Evolutionary conservation across 768 basidiomycete genomes (phyloP), one percentile per base, ranked within the genome.

Genomic region (Xerocomellus chrysenteron): DNA sequence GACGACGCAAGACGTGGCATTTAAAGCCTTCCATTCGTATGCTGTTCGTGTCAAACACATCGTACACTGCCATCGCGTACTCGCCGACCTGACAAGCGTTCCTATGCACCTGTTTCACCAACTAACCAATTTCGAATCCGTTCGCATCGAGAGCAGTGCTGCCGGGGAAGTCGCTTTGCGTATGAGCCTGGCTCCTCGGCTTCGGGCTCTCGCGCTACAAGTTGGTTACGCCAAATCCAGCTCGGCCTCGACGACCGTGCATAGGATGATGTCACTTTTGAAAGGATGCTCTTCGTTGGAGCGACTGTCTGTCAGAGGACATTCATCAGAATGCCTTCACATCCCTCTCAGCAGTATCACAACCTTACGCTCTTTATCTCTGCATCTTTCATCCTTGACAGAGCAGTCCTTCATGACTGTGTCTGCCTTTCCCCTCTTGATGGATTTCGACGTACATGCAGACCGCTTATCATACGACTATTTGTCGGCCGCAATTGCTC

Each of bases 361-460:
- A 12, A 63, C 66, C 4, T 63, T 82, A 10, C 67, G 66, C 36
- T 68, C 67, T 6, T 65, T 81, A 28, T 76, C 74, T 14, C 70
- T 82, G 35, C 73, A 74, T 24, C 66, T 74, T 24, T 78, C 78
- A 21, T 73, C 76, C 13, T 63, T 82, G 50, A 71, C 71, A 21
- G 66, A 56, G 16, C 68, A 70, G 24, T 73, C 75, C 12, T 55
- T 82, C 19, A 56, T 70, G 50, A 69, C 75, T 4, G 62, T 81
- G 40, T 70, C 73, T 19, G 55, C 56, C 19, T 74, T 81, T 26
- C 75, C 76, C 10, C 40, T 43, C 32, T 73, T 82, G 53, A 54
- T 52, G 21, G 68, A 78, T 41, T 70, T 83, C 35, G 75, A 80
- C 52, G 50, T 82, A 11, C 80, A 83, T 52, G 78, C 75, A 2